Base-by-base conservation (phyloP, 2,329 filamentous ascomycete genomes). In the Trichoderma sp. region DNA sequence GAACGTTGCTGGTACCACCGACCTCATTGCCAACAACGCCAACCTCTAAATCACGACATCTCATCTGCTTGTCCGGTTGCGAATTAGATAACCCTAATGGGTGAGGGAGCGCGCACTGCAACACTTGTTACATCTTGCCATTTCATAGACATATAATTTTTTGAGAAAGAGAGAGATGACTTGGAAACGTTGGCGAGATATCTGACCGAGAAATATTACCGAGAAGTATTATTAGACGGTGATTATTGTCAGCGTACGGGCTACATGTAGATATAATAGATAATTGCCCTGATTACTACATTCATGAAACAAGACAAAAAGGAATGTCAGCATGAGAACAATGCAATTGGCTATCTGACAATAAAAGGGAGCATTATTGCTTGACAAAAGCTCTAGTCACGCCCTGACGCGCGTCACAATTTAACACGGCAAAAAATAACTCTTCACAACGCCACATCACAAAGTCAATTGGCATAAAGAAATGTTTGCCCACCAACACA, bases 1-100 rank as follows among this genome's bases (percentile, higher is more conserved):
- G 39, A 87, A 87, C 76, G 73, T 69, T 39, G 57, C 50, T 3
- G 81, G 79, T 62, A 89, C 88, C 5, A 88, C 87, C 23, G 79
- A 74, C 74, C 76, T 85, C 73, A 89, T 90, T 74, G 88, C 86
- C 76, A 88, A 88, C 82, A 90, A 90, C 78, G 87, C 87, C 71
- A 78, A 80, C 74, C 70, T 80, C 11, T 73, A 73, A 68, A 62
- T 13, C 20, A 53, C 11, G 47, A 53, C 47, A 43, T 43, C 1
- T n/a, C 39, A 43, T 43, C 39, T 43, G 39, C 39, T 43, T 43
- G 17, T 43, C 39, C 39, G 15, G 7, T 43, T 7, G 7, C 20
- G 12, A n/a, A 23, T 23, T 53, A 61, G 36, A 68, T 17, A 20
- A 8, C 3, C 26, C 23, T 26, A 58, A 30, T 8, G 32, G 13